phyloP scores from a whole-genome alignment of 2,329 filamentous ascomycete species.

The Gaeumannomyces sp. region DNA sequence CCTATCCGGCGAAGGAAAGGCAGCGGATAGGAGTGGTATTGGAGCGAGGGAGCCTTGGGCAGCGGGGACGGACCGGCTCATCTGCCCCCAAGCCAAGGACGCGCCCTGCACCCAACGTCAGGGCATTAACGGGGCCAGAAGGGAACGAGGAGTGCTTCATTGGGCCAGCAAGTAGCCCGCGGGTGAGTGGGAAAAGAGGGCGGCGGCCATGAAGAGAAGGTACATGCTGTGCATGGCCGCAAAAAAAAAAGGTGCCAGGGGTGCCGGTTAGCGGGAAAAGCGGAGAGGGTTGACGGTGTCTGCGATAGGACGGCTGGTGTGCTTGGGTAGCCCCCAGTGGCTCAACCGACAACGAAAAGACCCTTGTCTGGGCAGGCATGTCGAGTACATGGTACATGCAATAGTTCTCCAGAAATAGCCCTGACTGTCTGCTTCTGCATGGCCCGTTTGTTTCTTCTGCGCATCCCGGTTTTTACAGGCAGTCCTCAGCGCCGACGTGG shows the following conservation, averaged over 20 bases:
- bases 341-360: slow-evolving; percentile 8
- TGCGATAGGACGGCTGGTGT: slow-evolving; percentile 1
- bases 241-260: not conserved
- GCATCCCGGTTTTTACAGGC: not conserved
- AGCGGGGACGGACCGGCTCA: slow-evolving; percentile 2
- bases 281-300: slow-evolving; percentile 1
- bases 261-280: not conserved
- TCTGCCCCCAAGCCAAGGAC: not conserved
- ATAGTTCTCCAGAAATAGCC: slow-evolving; percentile 35
- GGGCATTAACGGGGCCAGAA: not conserved
- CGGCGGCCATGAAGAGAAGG: not conserved
- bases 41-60: not conserved
- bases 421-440: not conserved
- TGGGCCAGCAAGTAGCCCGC: not conserved
- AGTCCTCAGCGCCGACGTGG: not conserved
- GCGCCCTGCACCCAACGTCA: not conserved
- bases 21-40: not conserved
- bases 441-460: not conserved
- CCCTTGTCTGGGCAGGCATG: slow-evolving; percentile 16
- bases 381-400: slow-evolving; percentile 20
- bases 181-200: not conserved
- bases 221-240: not conserved
- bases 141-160: not conserved
- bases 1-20: not conserved
- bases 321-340: slow-evolving; percentile 6